Evolutionary conservation across 805 yeast genomes (phyloP).

Genomic region (Cyberlindnera amylophila): DNA sequence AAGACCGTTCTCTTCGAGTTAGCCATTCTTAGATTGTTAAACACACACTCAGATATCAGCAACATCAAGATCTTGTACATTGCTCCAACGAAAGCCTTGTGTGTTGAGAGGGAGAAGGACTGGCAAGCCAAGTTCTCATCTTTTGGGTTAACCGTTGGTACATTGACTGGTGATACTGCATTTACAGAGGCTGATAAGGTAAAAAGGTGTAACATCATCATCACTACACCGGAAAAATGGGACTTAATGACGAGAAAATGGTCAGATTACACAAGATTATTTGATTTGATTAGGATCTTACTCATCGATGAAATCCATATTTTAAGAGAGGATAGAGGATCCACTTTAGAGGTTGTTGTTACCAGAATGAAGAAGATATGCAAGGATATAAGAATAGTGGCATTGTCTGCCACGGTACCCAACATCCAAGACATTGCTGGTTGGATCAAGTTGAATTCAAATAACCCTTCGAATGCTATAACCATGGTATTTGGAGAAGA

Average conservation of each 20-base stretch:
- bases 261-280: constrained; percentile 38
- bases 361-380: constrained; percentile 44
- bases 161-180: constrained; percentile 53
- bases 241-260: constrained; percentile 51
- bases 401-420: constrained; percentile 52
- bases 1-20: constrained; percentile 53
- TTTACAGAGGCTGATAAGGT: constrained; percentile 41
- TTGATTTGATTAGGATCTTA: constrained; percentile 42
- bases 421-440: constrained; percentile 44
- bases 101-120: constrained; percentile 44
- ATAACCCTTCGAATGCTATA: constrained; percentile 28
- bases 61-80: constrained; percentile 42
- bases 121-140: constrained; percentile 42
- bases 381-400: constrained; percentile 37
- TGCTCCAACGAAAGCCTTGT: constrained; percentile 59
- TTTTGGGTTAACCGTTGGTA: constrained; percentile 41
- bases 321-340: constrained; percentile 43
- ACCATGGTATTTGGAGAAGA: constrained; percentile 43
- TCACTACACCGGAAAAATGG: constrained; percentile 64
- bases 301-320: constrained; percentile 47
- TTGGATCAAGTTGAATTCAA: constrained; percentile 36
- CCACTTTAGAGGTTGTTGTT: constrained; percentile 44
- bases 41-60: constrained; percentile 22
- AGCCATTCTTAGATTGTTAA: constrained; percentile 40
- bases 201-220: constrained; percentile 42